Evolutionary conservation across 2,329 filamentous ascomycete genomes (phyloP).

Genomic region (Verticillium nonalfalfae): DNA sequence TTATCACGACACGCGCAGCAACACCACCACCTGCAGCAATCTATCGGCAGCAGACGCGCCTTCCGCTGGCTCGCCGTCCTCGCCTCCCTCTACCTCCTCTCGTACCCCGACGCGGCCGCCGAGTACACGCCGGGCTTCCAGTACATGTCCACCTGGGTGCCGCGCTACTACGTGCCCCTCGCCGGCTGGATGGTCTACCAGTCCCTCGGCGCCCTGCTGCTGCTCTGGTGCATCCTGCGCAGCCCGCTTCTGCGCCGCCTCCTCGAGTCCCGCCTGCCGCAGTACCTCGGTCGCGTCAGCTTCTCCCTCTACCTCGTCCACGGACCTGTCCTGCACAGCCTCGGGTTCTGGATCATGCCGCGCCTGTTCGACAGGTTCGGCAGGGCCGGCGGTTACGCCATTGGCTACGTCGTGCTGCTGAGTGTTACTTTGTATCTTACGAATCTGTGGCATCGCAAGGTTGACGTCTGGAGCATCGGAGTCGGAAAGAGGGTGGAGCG

Average conservation of each 20-base stretch:
- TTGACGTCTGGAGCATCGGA: constrained; percentile 28
- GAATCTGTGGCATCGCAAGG: constrained; percentile 25
- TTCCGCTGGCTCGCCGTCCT: constrained; percentile 21
- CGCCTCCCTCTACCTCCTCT: constrained; percentile 29
- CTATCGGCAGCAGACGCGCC: not conserved
- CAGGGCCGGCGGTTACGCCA: constrained; percentile 16
- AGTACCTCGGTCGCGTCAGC: constrained; percentile 31
- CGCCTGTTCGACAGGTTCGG: constrained; percentile 29
- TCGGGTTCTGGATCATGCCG: constrained; percentile 27
- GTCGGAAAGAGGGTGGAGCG: constrained; percentile 28
- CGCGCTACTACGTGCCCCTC: constrained; percentile 27
- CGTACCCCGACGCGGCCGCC: constrained; percentile 29
- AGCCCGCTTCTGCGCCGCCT: constrained; percentile 19
- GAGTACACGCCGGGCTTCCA: constrained; percentile 30
- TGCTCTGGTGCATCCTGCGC: constrained; percentile 26
- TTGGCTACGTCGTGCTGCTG: constrained; percentile 25
- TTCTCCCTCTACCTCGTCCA: constrained; percentile 36
- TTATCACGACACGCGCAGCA: constrained; percentile 2
- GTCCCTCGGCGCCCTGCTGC: constrained; percentile 26
- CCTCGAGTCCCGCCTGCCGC: constrained; percentile 22
- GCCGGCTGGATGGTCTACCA: constrained; percentile 34
- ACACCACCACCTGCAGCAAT: constrained; percentile 1
- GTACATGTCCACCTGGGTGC: constrained; percentile 23
- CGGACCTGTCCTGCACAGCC: constrained; percentile 18
- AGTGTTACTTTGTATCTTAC: constrained; percentile 25